Evolutionary conservation across 495 filamentous ascomycete species (phyloP), one percentile per base, ranked within the genome.

Genomic region (Aspergillus asperescens): DNA sequence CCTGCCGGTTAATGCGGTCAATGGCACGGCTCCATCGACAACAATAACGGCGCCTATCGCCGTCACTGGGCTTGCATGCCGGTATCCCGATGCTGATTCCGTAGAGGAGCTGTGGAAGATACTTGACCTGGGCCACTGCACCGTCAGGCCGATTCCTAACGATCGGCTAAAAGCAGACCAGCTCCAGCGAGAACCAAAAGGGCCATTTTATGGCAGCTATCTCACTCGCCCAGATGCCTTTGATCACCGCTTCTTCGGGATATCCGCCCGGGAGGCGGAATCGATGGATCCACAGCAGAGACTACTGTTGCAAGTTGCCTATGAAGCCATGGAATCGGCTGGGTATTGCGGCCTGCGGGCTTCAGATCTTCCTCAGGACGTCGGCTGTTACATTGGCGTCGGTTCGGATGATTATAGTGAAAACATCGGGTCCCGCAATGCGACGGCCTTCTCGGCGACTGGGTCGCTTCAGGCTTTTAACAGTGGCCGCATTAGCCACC

Each of bases 221-320:
- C 43, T 75, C 0, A 29, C 46, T 7, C 51, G 55, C 25, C 44
- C 57, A 0, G 69, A 69, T 48, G 46, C 52, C 1, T 77, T 76
- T 31, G 77, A 81, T 45, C 67, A 72, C 41, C 31, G 52, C 0
- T 78, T 80, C 60, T 81, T 77, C 57, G 59, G 53, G 18, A 70
- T 62, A 31, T 70, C 60, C 12, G 52, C 58, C 0, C 65, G 70
- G 9, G 78, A 81, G 52, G 71, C 71, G 0, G 48, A 57, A 4
- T 62, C 63, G n/a, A 75, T 73, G 68, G 77, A 78, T 25, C 77
- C 76, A 0, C 72, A 76, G 43, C 79, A 76, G 42, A 54, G 76
- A 13, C 52, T 77, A 2, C 25, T 76, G 0, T 66, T 79, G 3
- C 65, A 78, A 23, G 59, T 68, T 0, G 59, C 66, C 1, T 78